These are phyloP conservation scores for Chlamydomonas applanata DNA, from an alignment of 139 green algal genomes.

Conservation along the genomic window DNA sequence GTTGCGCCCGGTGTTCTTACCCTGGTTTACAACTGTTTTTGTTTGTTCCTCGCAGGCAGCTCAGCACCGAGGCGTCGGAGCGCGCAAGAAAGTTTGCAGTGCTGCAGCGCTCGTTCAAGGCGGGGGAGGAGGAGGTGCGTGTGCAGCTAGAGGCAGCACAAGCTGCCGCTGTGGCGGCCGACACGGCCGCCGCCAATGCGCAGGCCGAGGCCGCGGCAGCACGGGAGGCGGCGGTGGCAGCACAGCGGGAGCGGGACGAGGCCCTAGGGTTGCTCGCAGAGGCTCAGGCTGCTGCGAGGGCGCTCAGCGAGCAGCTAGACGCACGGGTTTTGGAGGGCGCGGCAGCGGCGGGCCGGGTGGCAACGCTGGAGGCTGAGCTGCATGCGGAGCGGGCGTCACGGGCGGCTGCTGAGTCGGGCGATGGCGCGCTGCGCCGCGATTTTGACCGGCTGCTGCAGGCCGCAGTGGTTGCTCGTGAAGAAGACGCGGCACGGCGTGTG, in stretches of 20 bases:
- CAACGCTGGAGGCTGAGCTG: conserved; percentile 33
- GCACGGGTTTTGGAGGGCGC: conserved; percentile 21
- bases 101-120: conserved; percentile 24
- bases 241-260: background rate
- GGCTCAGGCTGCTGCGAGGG: background rate
- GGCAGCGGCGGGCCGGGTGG: conserved; percentile 16
- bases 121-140: conserved; percentile 5
- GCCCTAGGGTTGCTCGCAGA: background rate
- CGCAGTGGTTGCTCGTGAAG: conserved; percentile 39
- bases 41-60: too few relatives aligned
- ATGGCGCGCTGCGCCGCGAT: conserved; percentile 28
- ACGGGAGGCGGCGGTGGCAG: background rate
- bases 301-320: conserved; percentile 17
- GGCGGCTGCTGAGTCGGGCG: conserved; percentile 21
- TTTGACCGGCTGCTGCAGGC: conserved; percentile 44
- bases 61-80: conserved; percentile 14
- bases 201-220: background rate
- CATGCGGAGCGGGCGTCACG: conserved; percentile 26
- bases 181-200: conserved; percentile 2
- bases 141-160: conserved; percentile 14
- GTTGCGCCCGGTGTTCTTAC: too few relatives aligned
- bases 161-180: conserved; percentile 13
- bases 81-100: conserved; percentile 24
- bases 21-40: too few relatives aligned
- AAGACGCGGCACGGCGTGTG: conserved; percentile 34